A percentile compares a stretch with the other conserved stretches of the same genome.
Conservation (phyloP, 164 flowering plant genomes). For the Magnolia changhungtana region DNA sequence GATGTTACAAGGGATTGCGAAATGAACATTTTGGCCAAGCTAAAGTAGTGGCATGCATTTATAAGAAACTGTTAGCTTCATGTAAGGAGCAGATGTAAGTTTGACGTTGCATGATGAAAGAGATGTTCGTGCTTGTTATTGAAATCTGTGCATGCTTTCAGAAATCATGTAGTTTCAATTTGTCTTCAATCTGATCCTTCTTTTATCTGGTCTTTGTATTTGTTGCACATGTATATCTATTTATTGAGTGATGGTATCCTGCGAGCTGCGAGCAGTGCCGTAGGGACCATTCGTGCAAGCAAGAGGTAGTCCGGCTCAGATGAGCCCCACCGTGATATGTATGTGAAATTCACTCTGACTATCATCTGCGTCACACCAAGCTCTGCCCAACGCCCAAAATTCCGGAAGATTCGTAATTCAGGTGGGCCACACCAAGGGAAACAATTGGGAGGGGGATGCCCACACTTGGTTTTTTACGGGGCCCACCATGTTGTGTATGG, state of each 20-base stretch:
- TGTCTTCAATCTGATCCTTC: not conserved
- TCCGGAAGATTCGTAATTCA: too few relatives aligned
- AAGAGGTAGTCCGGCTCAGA: too few relatives aligned
- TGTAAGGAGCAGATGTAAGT: conserved; percentile 17
- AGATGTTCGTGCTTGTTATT: not conserved
- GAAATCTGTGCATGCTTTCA: not conserved
- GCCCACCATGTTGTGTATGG: too few relatives aligned
- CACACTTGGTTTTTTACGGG: too few relatives aligned
- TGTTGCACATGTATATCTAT: not conserved
- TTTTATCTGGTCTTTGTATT: not conserved
- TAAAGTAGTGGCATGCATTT: conserved; percentile 70
- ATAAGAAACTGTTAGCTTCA: conserved; percentile 44
- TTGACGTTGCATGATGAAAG: not conserved
- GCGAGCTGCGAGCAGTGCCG: too few relatives aligned
- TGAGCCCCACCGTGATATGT: too few relatives aligned
- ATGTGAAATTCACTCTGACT: too few relatives aligned
- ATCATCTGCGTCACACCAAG: too few relatives aligned
- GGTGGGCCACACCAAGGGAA: too few relatives aligned
- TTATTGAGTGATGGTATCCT: not conserved
- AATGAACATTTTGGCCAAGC: conserved; percentile 58
- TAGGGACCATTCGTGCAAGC: too few relatives aligned
- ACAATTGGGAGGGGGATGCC: too few relatives aligned
- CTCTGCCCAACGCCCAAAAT: too few relatives aligned
- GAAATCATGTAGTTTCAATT: not conserved
- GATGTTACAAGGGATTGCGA: conserved; percentile 83